These are phyloP conservation scores for Russula sp. DNA, from an alignment of 768 basidiomycete genomes.

Conservation along the genomic window DNA sequence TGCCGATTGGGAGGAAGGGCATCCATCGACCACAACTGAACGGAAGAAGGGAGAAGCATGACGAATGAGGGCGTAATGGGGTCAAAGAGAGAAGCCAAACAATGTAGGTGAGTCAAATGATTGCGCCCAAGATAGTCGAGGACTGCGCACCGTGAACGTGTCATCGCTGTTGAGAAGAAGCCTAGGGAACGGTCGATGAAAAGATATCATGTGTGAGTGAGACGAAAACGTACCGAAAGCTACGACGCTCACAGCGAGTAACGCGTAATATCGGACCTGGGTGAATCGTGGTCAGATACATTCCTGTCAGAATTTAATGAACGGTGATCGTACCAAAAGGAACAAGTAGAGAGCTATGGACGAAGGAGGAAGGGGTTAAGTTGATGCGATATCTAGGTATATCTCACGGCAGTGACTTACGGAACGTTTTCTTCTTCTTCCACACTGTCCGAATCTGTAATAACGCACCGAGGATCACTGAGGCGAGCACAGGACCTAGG, in stretches of 20 bases:
- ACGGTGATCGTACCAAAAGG: constrained; percentile 6
- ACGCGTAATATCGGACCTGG: constrained; percentile 22
- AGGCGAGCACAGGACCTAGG: neutral
- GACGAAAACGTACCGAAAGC: constrained; percentile 14
- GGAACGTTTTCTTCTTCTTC: constrained; percentile 23
- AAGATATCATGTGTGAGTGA: neutral
- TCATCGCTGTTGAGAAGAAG: constrained; percentile 22
- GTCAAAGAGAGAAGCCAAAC: neutral
- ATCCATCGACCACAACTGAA: constrained; percentile 22
- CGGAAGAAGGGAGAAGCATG: neutral
- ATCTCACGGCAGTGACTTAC: constrained; percentile 1
- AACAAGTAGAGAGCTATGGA: constrained; percentile 21
- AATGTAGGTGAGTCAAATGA: neutral
- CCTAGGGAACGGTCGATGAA: neutral
- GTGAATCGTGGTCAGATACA: neutral
- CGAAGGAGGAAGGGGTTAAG: neutral
- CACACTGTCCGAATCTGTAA: constrained; percentile 21
- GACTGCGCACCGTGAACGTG: constrained; percentile 21
- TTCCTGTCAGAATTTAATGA: neutral
- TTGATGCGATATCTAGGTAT: neutral
- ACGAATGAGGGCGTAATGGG: neutral
- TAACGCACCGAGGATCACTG: neutral
- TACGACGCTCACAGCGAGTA: constrained; percentile 15
- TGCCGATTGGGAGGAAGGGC: constrained; percentile 21
- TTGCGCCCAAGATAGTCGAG: neutral